These are phyloP conservation scores for Adansonia grandidieri DNA, from an alignment of 441 rosid genomes.

Conservation along the genomic window DNA sequence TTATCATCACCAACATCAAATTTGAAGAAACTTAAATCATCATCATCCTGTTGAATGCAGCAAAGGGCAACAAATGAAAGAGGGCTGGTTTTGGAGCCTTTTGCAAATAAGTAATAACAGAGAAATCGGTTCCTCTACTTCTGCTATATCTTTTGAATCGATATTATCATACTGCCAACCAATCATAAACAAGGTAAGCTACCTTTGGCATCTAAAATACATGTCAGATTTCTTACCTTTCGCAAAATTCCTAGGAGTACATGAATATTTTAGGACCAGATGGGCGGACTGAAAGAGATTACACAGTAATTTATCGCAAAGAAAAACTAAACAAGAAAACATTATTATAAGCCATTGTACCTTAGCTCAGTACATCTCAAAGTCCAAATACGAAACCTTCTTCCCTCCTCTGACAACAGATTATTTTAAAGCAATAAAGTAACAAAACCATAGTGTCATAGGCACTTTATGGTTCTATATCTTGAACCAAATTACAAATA, in stretches of 20 bases:
- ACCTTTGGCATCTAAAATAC: not conserved
- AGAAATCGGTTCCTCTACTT: slow-evolving; percentile 52
- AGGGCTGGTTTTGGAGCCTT: slow-evolving; percentile 44
- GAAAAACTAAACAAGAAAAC: not conserved
- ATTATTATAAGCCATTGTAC: not conserved
- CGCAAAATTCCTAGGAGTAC: not conserved
- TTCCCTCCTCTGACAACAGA: not conserved
- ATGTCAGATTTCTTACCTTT: not conserved
- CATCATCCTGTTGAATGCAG: slow-evolving; percentile 18
- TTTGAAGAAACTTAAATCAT: slow-evolving; percentile 7
- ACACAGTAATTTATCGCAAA: slow-evolving; percentile 4
- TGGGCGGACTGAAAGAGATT: not conserved
- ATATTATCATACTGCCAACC: slow-evolving; percentile 15
- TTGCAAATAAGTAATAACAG: slow-evolving; percentile 55
- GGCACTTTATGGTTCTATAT: not conserved
- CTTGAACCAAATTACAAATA: slow-evolving; percentile 1
- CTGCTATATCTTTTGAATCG: slow-evolving; percentile 23
- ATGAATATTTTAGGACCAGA: not conserved
- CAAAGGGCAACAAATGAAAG: slow-evolving; percentile 38
- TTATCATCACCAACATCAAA: slow-evolving; percentile 11
- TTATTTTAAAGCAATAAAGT: not conserved
- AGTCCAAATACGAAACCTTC: not conserved
- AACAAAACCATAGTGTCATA: not conserved
- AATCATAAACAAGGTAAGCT: slow-evolving; percentile 8
- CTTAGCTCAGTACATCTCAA: not conserved